Evolutionary conservation across 108 stramenopile genomes (phyloP).

Genomic region (Skeletonema potamos): DNA sequence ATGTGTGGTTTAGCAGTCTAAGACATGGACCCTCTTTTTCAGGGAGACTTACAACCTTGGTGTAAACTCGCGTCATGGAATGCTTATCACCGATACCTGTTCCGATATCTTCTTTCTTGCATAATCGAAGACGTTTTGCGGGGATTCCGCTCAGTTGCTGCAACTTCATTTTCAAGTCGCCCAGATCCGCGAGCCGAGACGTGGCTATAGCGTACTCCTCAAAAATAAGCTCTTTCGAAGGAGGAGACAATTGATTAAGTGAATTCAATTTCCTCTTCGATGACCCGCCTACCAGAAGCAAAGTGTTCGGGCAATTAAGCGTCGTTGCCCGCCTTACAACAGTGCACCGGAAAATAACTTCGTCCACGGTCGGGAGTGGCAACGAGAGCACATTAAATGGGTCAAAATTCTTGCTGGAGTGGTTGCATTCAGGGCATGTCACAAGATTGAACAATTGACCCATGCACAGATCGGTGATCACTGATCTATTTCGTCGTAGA

Average conservation of each 20-base stretch:
- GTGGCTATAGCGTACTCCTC: slow-evolving; percentile 81
- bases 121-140: slow-evolving; percentile 50
- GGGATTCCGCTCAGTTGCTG: slow-evolving; percentile 82
- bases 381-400: slow-evolving; percentile 91
- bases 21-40: slow-evolving; percentile 85
- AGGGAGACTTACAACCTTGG: slow-evolving; percentile 56
- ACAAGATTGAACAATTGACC: slow-evolving; percentile 83
- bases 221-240: slow-evolving; percentile 64
- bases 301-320: slow-evolving; percentile 65
- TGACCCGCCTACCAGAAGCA: slow-evolving; percentile 11
- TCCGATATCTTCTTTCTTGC: slow-evolving; percentile 59
- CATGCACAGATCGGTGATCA: slow-evolving; percentile 83
- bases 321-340: slow-evolving; percentile 78
- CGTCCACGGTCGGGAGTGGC: slow-evolving; percentile 88
- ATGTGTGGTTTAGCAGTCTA: slow-evolving; percentile 49
- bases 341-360: slow-evolving; percentile 78
- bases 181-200: slow-evolving; percentile 82
- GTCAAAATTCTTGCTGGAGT: slow-evolving; percentile 89
- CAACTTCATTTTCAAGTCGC: slow-evolving; percentile 76
- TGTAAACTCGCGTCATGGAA: slow-evolving; percentile 38
- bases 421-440: slow-evolving; percentile 82
- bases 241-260: slow-evolving; percentile 43
- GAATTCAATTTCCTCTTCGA: neutral
- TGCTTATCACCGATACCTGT: slow-evolving; percentile 35
- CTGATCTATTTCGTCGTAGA: slow-evolving; percentile 75